These are phyloP conservation scores for Eimeria sp. DNA, from an alignment of 169 alveolate species.

Conservation along the genomic window DNA sequence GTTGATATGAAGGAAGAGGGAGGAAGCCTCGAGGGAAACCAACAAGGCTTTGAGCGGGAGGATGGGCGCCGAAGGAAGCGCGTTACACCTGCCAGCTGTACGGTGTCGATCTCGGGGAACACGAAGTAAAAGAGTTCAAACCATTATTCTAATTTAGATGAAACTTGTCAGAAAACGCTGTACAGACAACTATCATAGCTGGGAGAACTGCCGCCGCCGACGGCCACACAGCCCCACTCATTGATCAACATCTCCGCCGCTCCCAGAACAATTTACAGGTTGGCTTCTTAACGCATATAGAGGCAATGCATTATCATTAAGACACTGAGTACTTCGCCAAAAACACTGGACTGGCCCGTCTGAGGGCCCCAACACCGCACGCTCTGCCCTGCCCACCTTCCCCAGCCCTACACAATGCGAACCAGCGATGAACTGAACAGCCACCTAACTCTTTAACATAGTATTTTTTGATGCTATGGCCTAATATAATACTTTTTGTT, in stretches of 20 bases:
- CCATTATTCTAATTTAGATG: neutral
- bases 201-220: slow-evolving; percentile 18
- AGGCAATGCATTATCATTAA: neutral
- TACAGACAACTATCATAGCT: neutral
- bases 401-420: neutral
- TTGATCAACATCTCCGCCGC: neutral
- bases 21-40: neutral
- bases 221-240: slow-evolving; percentile 6
- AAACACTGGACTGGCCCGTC: neutral
- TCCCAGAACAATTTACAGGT: neutral
- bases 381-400: neutral
- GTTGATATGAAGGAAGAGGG: neutral
- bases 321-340: neutral
- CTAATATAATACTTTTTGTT: neutral
- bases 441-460: neutral
- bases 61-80: neutral
- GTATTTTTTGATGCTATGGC: neutral
- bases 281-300: neutral
- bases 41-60: neutral
- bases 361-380: neutral
- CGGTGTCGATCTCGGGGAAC: neutral
- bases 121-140: neutral
- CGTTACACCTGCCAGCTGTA: neutral
- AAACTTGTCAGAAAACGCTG: neutral
- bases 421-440: neutral